Evolutionary conservation across 257 asterid genomes (phyloP).

Genomic region (Thymus mandschuricus): DNA sequence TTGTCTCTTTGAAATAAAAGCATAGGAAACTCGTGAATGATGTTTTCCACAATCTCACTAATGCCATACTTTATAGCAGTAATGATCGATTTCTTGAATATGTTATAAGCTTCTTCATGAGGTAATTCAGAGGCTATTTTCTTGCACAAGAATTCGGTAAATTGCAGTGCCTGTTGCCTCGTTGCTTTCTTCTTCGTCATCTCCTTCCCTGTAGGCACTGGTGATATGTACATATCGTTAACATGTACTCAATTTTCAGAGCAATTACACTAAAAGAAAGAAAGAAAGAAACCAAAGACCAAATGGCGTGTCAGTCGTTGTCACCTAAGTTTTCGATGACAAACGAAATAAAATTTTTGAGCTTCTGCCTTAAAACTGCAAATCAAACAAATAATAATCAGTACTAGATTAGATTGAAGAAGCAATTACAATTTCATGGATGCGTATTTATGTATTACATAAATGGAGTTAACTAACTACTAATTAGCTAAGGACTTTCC

Average conservation of each 20-base stretch:
- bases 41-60: slow-evolving; percentile 25
- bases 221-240: background rate
- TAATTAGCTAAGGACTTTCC: background rate
- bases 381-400: background rate
- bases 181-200: slow-evolving; percentile 2
- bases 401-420: background rate
- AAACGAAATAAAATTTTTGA: background rate
- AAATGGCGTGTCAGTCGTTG: background rate
- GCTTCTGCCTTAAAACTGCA: background rate
- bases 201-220: slow-evolving; percentile 10
- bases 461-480: background rate
- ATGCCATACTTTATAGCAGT: background rate
- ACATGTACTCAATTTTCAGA: no score
- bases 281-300: background rate
- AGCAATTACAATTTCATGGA: no score
- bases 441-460: no score
- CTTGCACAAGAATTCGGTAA: slow-evolving; percentile 3
- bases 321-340: background rate
- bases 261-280: background rate
- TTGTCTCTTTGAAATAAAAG: background rate
- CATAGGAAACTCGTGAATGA: slow-evolving; percentile 14
- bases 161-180: background rate
- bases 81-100: background rate
- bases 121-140: background rate
- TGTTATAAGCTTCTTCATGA: background rate